Conservation (phyloP, 129 eudicot genomes). For the Solidago caesia region DNA sequence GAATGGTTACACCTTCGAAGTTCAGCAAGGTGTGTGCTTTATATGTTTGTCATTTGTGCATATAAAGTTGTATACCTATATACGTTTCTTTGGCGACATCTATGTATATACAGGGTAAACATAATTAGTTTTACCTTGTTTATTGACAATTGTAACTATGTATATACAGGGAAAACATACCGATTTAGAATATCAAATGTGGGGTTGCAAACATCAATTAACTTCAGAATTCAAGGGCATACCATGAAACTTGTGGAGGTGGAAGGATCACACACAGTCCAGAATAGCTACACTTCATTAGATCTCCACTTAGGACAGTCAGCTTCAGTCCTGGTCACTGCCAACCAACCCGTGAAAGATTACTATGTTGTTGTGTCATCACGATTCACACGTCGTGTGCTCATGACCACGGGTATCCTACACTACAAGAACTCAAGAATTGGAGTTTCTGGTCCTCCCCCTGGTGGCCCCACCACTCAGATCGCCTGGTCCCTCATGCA, state of each 20-base stretch:
- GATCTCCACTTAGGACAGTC: constrained; percentile 95
- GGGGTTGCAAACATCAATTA: constrained; percentile 75
- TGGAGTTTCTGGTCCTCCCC: constrained; percentile 70
- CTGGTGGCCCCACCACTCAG: constrained; percentile 85
- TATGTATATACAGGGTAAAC: background rate
- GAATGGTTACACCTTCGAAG: constrained; percentile 82
- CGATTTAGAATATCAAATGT: constrained; percentile 97
- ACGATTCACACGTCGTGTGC: constrained; percentile 70
- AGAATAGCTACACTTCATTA: constrained; percentile 63
- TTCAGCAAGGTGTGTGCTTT: constrained; percentile 56
- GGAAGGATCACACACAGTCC: constrained; percentile 94
- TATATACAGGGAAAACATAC: constrained; percentile 68
- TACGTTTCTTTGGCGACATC: too few relatives aligned
- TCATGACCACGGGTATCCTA: constrained; percentile 78
- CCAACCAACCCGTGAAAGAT: constrained; percentile 72
- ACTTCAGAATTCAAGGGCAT: constrained; percentile 96
- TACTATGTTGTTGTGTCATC: constrained; percentile 88
- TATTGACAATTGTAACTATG: background rate
- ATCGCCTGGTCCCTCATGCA: constrained; percentile 68
- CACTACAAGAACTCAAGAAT: constrained; percentile 77
- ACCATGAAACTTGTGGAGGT: constrained; percentile 79
- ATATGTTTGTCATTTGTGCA: background rate
- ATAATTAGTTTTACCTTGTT: background rate
- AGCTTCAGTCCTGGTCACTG: constrained; percentile 78
- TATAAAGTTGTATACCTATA: background rate